Evolutionary conservation across 2,329 filamentous ascomycete species (phyloP), one percentile per base, ranked within the genome.

Genomic region (Plectosphaerella plurivora): DNA sequence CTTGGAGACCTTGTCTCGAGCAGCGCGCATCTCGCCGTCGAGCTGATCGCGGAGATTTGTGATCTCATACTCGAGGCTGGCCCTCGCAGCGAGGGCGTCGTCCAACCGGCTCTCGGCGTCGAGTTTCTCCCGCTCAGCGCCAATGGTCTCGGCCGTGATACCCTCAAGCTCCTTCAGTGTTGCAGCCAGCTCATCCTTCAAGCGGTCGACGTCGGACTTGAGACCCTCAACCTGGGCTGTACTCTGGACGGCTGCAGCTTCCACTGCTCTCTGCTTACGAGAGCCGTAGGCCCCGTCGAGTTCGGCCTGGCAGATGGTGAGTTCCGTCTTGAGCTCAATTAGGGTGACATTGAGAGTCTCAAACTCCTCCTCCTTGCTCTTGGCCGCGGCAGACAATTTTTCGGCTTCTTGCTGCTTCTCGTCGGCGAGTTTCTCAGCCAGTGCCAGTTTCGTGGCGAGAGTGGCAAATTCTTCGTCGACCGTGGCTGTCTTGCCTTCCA

Each of bases 201-300:
- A 71, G 55, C 69, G 70, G 46, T 75, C 73, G 20, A 82, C 68
- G 58, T 82, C 74, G 20, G 66, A 62, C 57, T 74, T 67, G 42
- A 82, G 69, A 59, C 74, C 73, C 51, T 67, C 59, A 44, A 74
- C 67, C 61, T 80, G 74, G n/a, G 60, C 64, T 52, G 69, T 71
- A 52, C 68, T 73, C 65, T 81, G 78, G 59, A 77, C 68, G 45
- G 78, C 78, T 1, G 81, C 81, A 18, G 77, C 76, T 57, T 83
- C 80, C 12, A 78, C 77, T 18, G 81, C 81, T 20, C 82, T 78
- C 67, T 84, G 75, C 53, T 78, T 75, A 54, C 81, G 76, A 53
- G 77, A 76, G 53, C 81, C 81, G 62, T 84, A 83, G 24, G 81
- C 81, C 52, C 79, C 79, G 57, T 85, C 82, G 28, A 85, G 74